Conservation (phyloP, 768 basidiomycete genomes). For the Russula foetens region DNA sequence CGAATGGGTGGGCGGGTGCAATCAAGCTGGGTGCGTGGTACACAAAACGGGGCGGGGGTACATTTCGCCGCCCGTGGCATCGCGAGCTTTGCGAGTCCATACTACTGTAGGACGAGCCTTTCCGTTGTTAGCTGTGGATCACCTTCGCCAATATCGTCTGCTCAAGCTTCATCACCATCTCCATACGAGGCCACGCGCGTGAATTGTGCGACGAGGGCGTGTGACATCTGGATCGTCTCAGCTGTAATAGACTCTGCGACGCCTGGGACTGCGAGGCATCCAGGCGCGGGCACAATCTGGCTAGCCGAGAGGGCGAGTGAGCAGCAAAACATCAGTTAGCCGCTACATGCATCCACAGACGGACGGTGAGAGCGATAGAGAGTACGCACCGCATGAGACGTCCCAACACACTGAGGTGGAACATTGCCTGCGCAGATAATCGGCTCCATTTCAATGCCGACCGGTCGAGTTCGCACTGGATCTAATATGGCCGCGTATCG, state of each 20-base stretch:
- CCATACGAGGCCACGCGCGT: conserved; percentile 39
- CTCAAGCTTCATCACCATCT: conserved; percentile 10
- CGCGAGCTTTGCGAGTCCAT: background rate
- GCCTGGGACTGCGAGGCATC: conserved; percentile 19
- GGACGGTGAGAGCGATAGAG: no score
- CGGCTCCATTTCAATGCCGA: conserved; percentile 41
- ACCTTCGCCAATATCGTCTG: background rate
- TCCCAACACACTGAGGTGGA: conserved; percentile 34
- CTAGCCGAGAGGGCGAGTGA: no score
- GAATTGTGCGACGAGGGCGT: conserved; percentile 31
- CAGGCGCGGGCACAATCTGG: conserved; percentile 29
- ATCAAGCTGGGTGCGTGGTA: conserved; percentile 25
- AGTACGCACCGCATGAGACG: conserved; percentile 36
- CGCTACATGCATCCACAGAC: no score
- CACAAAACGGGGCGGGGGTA: conserved; percentile 33
- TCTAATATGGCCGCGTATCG: conserved; percentile 37
- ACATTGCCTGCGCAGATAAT: conserved; percentile 36
- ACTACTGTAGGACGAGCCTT: background rate
- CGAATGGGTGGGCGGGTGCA: conserved; percentile 17
- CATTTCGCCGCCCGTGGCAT: conserved; percentile 22
- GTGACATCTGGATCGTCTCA: conserved; percentile 39
- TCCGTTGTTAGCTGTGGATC: background rate
- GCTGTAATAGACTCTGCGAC: conserved; percentile 36
- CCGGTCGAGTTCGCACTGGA: conserved; percentile 34
- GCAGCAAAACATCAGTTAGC: no score